Percentiles rank a stretch among this genome's conserved stretches.
Evolutionary conservation across 768 basidiomycete species (phyloP).

Genomic region (Russula virescens): DNA sequence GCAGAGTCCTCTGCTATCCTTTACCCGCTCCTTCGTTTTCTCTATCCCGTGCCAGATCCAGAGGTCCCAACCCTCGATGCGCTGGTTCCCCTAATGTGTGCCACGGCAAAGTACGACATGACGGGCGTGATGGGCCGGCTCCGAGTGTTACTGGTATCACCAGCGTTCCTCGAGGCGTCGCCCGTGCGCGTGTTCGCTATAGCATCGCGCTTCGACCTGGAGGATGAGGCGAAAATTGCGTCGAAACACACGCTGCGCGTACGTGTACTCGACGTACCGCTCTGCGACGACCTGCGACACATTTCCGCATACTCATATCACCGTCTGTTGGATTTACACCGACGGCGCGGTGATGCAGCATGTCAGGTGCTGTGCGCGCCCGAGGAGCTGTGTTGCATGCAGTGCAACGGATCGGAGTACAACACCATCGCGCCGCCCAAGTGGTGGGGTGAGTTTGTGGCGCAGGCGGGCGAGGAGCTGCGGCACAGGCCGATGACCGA

Average conservation of each 20-base stretch:
- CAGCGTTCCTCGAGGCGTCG: constrained; percentile 40
- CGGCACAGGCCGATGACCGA: constrained; percentile 49
- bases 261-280: constrained; percentile 50
- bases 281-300: constrained; percentile 56
- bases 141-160: constrained; percentile 47
- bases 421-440: constrained; percentile 47
- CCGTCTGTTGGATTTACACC: constrained; percentile 56
- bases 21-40: constrained; percentile 47
- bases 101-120: constrained; percentile 64
- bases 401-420: constrained; percentile 52
- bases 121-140: constrained; percentile 40
- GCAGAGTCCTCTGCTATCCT: constrained; percentile 45
- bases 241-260: constrained; percentile 51
- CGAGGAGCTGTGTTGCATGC: constrained; percentile 55
- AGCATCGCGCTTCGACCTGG: constrained; percentile 58
- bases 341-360: constrained; percentile 45
- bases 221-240: constrained; percentile 56
- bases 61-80: constrained; percentile 46
- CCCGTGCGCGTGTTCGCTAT: constrained; percentile 67
- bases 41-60: constrained; percentile 60
- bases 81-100: constrained; percentile 44
- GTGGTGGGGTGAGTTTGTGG: constrained; percentile 66
- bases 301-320: constrained; percentile 68
- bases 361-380: constrained; percentile 42
- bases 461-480: constrained; percentile 53